Evolutionary conservation across 108 stramenopile species (phyloP).

Genomic region (Skeletonema menzelii): DNA sequence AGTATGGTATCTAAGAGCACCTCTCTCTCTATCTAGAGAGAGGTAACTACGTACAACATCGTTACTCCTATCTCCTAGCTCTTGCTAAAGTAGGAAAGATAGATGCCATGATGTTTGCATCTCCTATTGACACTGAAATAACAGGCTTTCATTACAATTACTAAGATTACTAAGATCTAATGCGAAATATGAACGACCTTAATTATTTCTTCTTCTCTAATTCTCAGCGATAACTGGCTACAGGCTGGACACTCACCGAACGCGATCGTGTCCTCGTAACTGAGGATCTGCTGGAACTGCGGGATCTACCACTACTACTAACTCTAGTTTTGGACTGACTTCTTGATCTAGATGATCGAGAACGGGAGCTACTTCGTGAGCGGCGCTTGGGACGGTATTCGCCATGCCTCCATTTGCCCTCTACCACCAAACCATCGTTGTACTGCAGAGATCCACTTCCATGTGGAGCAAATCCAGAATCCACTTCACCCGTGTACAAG

Average conservation of each 20-base stretch:
- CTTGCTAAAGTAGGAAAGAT: too few relatives aligned
- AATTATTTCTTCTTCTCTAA: neutral
- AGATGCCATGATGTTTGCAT: too few relatives aligned
- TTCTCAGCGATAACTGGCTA: neutral
- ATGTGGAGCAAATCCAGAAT: conserved; percentile 28
- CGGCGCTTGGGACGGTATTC: conserved; percentile 6
- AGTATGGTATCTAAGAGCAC: too few relatives aligned
- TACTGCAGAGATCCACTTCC: conserved; percentile 35
- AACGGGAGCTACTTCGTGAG: neutral
- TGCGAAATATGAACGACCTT: neutral
- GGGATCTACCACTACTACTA: neutral
- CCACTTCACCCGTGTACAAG: conserved; percentile 38
- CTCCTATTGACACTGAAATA: too few relatives aligned
- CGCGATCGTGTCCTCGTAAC: neutral
- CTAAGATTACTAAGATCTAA: neutral
- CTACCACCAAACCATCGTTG: conserved; percentile 14
- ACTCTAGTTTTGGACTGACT: neutral
- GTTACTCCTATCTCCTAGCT: too few relatives aligned
- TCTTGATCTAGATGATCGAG: neutral
- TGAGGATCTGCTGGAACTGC: neutral
- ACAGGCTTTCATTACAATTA: neutral
- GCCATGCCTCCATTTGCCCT: conserved; percentile 44
- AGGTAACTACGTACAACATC: too few relatives aligned
- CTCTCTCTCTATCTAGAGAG: too few relatives aligned
- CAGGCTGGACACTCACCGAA: neutral